Evolutionary conservation across 208 protist genomes (phyloP), one percentile per base, ranked within the genome.

Genomic region (Herpetomonas muscarum): DNA sequence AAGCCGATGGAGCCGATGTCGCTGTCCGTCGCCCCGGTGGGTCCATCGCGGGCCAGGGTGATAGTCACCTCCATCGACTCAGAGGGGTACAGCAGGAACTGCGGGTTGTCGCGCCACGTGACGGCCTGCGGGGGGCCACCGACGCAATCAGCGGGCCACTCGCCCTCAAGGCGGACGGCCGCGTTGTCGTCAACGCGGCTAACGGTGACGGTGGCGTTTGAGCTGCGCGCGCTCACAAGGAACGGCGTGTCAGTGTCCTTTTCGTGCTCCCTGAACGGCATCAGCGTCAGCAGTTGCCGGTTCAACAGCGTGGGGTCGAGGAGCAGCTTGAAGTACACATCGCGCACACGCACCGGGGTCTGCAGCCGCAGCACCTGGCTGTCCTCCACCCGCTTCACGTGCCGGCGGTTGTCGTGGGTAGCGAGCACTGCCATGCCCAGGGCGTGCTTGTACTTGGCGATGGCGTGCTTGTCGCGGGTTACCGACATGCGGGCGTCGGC

Each of bases 31-130:
- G 6, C 41, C 34, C 44, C 32, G 5, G 56, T 17, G 2, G 28
- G 49, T 26, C 61, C 21, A 15, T 63, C 30, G 36, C 68, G 70
- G 31, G 32, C 41, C 13, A 93, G 59, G 28, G 70, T 69, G 28
- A 94, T 44, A 12, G 76, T 81, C 32, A 93, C 68, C 21, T 80
- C 74, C 32, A 70, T 85, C n/a, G 65, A 66, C 55, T 90, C 79
- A 52, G 62, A 67, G 2, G 83, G 79, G 48, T 78, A 90, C 26
- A 96, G 62, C 50, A 92, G 83, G 59, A 79, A 94, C 71, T 94
- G 85, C 34, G 69, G 79, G 74, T 93, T 94, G 67, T 92, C 70
- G 62, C 90, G 74, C 87, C 90, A 96, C 26, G 62, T 79, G 44
- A 57, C 55, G 21, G 60, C 76, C 15, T 39, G 47, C 3, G 90